These are phyloP conservation scores for Saccharomyces eubayanus DNA, from an alignment of 805 yeast species.

Conservation along the genomic window DNA sequence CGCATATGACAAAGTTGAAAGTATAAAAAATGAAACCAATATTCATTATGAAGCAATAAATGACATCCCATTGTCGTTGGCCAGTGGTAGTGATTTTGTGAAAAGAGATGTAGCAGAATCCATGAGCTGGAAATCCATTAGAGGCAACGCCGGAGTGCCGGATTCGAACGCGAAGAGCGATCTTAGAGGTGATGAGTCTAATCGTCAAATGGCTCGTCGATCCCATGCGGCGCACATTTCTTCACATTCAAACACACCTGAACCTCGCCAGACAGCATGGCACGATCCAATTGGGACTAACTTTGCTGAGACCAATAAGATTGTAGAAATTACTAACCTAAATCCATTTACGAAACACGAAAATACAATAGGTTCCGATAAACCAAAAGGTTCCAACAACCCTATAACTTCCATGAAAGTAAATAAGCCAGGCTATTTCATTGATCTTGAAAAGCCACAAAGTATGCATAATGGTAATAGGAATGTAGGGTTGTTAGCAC, in stretches of 20 bases:
- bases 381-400: neutral
- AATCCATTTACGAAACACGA: neutral
- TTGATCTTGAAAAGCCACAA: neutral
- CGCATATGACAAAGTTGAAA: neutral
- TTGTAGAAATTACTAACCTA: neutral
- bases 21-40: neutral
- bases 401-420: neutral
- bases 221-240: neutral
- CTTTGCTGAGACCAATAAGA: neutral
- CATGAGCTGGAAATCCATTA: neutral
- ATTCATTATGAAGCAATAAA: neutral
- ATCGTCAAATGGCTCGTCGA: neutral
- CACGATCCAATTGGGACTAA: neutral
- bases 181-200: neutral
- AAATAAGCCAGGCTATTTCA: neutral
- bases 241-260: neutral
- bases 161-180: neutral
- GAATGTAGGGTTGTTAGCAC: neutral
- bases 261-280: neutral
- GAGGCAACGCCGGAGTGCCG: neutral
- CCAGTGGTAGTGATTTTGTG: neutral
- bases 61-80: neutral
- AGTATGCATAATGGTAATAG: neutral
- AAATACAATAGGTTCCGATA: neutral
- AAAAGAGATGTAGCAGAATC: neutral